A percentile compares a stretch with the other conserved stretches of the same genome.
Conservation (phyloP, 768 basidiomycete genomes). For the Rhizopogon vulgaris region DNA sequence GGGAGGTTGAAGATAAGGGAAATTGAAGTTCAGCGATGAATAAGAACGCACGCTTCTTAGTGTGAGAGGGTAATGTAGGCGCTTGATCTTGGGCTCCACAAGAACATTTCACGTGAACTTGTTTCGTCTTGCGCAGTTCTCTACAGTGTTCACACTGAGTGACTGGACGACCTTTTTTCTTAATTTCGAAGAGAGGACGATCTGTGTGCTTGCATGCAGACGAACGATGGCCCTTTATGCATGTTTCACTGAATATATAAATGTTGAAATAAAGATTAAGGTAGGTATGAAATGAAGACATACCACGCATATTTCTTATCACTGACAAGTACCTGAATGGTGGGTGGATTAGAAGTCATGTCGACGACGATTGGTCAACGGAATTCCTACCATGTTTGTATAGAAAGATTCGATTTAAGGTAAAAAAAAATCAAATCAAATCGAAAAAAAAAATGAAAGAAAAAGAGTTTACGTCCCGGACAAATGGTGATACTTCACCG, state of each 20-base stretch:
- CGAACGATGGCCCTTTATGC: slow-evolving; percentile 92
- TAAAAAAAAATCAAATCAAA: too few species aligned
- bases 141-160: slow-evolving; percentile 51
- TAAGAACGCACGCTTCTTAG: slow-evolving; percentile 61
- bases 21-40: slow-evolving; percentile 4
- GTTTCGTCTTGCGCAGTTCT: slow-evolving; percentile 39
- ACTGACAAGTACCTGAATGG: slow-evolving; percentile 58
- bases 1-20: slow-evolving; percentile 39
- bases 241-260: slow-evolving; percentile 60
- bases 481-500: slow-evolving; percentile 38
- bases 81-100: slow-evolving; percentile 35
- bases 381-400: slow-evolving; percentile 10
- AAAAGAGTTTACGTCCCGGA: slow-evolving; percentile 23
- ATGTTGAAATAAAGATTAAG: not conserved
- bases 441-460: not conserved
- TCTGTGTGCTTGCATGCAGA: slow-evolving; percentile 85
- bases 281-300: slow-evolving; percentile 22
- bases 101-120: slow-evolving; percentile 40
- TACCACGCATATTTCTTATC: slow-evolving; percentile 82
- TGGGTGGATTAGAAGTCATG: not conserved
- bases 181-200: slow-evolving; percentile 78
- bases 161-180: slow-evolving; percentile 55
- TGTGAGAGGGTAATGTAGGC: slow-evolving; percentile 22
- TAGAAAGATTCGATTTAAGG: not conserved
- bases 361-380: slow-evolving; percentile 36